Evolutionary conservation across 2,329 filamentous ascomycete genomes (phyloP).

Genomic region (Lecanicillium sp.): DNA sequence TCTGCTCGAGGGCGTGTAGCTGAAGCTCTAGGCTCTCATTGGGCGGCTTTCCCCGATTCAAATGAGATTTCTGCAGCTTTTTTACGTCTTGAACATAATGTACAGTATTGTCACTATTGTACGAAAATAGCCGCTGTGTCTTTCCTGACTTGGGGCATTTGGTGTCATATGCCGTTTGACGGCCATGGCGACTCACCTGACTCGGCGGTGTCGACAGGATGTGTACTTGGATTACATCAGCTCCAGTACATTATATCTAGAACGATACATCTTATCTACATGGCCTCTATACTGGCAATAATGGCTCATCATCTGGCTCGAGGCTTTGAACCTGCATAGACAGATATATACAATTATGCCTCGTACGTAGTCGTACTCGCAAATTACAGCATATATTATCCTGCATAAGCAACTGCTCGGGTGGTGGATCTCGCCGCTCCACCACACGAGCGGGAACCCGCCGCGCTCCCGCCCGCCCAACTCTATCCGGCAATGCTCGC

Average conservation of each 20-base stretch:
- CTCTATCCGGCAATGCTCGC: slow-evolving; percentile 5
- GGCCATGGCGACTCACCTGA: neutral
- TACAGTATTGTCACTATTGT: neutral
- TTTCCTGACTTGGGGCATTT: neutral
- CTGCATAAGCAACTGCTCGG: slow-evolving; percentile 1
- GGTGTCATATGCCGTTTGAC: neutral
- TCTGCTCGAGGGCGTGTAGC: too few species aligned
- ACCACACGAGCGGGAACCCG: slow-evolving; percentile 7
- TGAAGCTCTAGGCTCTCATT: too few species aligned
- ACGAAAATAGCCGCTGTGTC: slow-evolving; percentile 2
- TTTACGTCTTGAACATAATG: too few species aligned
- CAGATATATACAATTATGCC: neutral
- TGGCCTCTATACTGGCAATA: neutral
- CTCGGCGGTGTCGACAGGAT: neutral
- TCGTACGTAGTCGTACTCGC: neutral
- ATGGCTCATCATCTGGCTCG: neutral
- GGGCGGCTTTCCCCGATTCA: too few species aligned
- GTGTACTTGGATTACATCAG: neutral
- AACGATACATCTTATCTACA: too few species aligned
- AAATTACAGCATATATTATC: neutral
- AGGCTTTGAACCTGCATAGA: too few species aligned
- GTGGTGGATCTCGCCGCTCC: slow-evolving; percentile 7
- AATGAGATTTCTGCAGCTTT: slow-evolving; percentile 1
- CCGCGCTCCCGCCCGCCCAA: slow-evolving; percentile 4
- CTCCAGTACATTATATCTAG: neutral